These are phyloP conservation scores for Tanacetum coccineum DNA, from an alignment of 129 eudicot genomes.

Conservation along the genomic window DNA sequence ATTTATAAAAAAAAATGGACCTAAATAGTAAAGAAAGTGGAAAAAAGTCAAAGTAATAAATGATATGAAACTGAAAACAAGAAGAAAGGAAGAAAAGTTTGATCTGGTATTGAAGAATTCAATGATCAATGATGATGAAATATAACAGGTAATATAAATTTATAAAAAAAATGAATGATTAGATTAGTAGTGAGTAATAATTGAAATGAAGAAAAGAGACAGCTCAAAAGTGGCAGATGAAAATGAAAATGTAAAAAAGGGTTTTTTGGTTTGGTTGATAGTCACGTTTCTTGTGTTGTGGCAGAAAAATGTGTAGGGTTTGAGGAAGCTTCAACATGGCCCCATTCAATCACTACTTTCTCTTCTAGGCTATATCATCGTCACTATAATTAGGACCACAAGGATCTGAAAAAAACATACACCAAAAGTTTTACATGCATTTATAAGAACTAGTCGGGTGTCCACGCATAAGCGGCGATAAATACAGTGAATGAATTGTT, in stretches of 20 bases:
- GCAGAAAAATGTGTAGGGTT: neutral
- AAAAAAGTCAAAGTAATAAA: too few species aligned
- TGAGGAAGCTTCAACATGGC: neutral
- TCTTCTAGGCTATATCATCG: too few species aligned
- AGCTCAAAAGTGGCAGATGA: constrained; percentile 32
- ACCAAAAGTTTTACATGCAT: neutral
- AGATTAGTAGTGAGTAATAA: constrained; percentile 1
- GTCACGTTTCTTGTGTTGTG: constrained; percentile 2
- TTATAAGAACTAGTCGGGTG: too few species aligned
- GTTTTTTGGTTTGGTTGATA: constrained; percentile 12
- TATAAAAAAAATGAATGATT: neutral
- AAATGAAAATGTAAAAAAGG: neutral
- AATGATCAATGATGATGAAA: neutral
- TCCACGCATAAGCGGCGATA: too few species aligned
- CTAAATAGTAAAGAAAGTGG: neutral
- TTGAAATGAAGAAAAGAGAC: constrained; percentile 17
- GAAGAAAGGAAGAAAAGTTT: too few species aligned
- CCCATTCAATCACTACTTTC: neutral
- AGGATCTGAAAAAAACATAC: too few species aligned
- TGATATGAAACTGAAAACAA: too few species aligned
- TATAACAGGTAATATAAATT: constrained; percentile 8
- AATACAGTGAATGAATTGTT: too few species aligned
- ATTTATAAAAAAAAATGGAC: too few species aligned
- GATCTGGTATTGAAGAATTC: too few species aligned
- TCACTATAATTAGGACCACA: too few species aligned